Evolutionary conservation across 2,329 filamentous ascomycete species (phyloP), one percentile per base, ranked within the genome.

Genomic region (Xylariales sp.): DNA sequence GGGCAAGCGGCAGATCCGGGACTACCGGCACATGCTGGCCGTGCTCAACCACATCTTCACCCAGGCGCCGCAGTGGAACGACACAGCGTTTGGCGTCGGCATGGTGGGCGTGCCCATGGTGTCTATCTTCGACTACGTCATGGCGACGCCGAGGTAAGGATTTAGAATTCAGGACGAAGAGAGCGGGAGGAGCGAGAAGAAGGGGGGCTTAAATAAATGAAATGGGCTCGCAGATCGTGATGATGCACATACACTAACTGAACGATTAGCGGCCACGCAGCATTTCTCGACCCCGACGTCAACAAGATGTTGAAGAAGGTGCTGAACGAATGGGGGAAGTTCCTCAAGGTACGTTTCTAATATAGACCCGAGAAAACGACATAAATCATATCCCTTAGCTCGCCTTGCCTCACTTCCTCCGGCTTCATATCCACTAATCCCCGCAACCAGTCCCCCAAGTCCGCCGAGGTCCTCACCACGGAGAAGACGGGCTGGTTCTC

Each of bases 1-100:
- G 0, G 90, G 69, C n/a, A 81, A 84, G 61, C 83, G 81, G 41
- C 88, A 91, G 78, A 86, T 93, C 64, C 85, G 76, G 8, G 85
- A 91, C 78, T 91, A 91, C 72, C 65, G 84, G 5, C 88, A 92
- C 71, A 89, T 93, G 87, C 82, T 93, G 23, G 80, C 82, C 28
- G 83, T 92, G 8, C 81, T 93, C 58, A 91, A 92, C 75, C 86
- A 91, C 70, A 80, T 86, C 64, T 82, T 87, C 55, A 80, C 79
- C 23, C 77, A 78, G 14, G 85, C 85, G 3, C 86, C 86, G 0
- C 81, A 84, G 71, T 86, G 84, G 85, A 86, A 82, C 0, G 82
- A 86, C 65, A 82, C 83, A 3, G 85, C 84, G 0, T 82, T 83
- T 72, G 81, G 80, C 14, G 84, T 83, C 14, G 84, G 84, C 18